Evolutionary conservation across 495 filamentous ascomycete species (phyloP).

Genomic region (Penicilliopsis zonata): DNA sequence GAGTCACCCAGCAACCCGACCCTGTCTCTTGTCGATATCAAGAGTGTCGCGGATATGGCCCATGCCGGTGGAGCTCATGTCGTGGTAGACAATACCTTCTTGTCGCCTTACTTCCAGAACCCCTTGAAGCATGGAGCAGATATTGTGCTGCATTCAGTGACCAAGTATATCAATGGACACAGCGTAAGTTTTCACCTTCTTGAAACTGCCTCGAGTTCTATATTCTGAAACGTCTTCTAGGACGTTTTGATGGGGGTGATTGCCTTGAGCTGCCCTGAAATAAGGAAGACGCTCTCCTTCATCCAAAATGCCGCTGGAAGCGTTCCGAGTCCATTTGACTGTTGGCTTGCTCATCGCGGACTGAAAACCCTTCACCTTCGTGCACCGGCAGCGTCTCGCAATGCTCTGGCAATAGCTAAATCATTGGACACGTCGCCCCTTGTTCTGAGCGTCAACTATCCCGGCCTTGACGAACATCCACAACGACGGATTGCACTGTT

Average conservation of each 20-base stretch:
- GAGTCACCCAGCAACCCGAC: slow-evolving; percentile 93
- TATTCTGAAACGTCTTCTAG: too few relatives aligned
- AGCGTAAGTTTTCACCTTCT: slow-evolving; percentile 33
- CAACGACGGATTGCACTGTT: slow-evolving; percentile 73
- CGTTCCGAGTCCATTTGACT: slow-evolving; percentile 89
- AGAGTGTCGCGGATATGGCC: slow-evolving; percentile 68
- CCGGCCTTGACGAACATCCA: slow-evolving; percentile 74
- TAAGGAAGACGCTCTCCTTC: slow-evolving; percentile 71
- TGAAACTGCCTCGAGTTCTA: not conserved
- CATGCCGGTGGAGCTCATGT: slow-evolving; percentile 84
- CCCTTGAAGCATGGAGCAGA: slow-evolving; percentile 91
- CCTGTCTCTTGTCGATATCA: slow-evolving; percentile 81
- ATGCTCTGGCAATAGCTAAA: slow-evolving; percentile 66
- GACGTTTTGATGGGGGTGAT: slow-evolving; percentile 98
- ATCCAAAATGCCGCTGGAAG: slow-evolving; percentile 96
- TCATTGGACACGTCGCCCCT: slow-evolving; percentile 70
- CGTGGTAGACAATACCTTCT: slow-evolving; percentile 97
- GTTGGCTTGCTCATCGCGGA: slow-evolving; percentile 97
- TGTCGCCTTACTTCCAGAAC: slow-evolving; percentile 93
- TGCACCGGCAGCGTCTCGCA: slow-evolving; percentile 67
- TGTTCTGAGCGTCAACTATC: slow-evolving; percentile 88
- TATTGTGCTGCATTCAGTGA: slow-evolving; percentile 98
- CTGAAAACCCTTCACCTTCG: slow-evolving; percentile 95
- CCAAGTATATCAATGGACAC: slow-evolving; percentile 99
- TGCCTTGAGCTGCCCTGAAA: slow-evolving; percentile 77